phyloP scores from a whole-genome alignment of 352 stramenopile species.

The Globisporangium sylvaticum region DNA sequence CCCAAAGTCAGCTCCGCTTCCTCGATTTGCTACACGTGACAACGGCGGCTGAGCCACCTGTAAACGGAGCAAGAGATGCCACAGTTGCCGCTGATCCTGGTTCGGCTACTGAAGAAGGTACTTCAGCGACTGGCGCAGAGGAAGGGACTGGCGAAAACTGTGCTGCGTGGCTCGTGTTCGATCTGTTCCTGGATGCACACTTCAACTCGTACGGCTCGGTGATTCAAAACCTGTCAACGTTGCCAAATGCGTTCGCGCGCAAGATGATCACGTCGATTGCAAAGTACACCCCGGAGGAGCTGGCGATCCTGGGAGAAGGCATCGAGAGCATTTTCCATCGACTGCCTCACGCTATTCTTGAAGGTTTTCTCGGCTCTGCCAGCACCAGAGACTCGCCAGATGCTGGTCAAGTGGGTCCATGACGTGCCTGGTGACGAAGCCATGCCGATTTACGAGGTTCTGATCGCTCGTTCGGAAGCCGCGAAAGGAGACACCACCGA shows the following conservation, averaged over 20 bases:
- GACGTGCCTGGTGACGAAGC: conserved; percentile 38
- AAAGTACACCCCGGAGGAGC: conserved; percentile 28
- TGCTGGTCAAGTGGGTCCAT: conserved; percentile 38
- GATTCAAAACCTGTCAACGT: conserved; percentile 39
- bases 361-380: conserved; percentile 30
- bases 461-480: conserved; percentile 22
- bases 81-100: neutral
- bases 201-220: conserved; percentile 33
- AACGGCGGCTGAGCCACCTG: neutral
- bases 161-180: conserved; percentile 25
- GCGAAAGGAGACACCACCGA: neutral
- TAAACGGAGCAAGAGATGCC: conserved; percentile 14
- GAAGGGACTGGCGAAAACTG: neutral
- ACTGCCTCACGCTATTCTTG: conserved; percentile 32
- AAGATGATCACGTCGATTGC: conserved; percentile 27
- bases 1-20: conserved; percentile 31
- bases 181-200: conserved; percentile 43
- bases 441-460: conserved; percentile 34
- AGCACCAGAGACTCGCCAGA: conserved; percentile 17
- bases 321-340: conserved; percentile 26
- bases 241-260: conserved; percentile 20
- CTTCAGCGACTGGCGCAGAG: neutral
- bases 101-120: too few relatives aligned
- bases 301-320: conserved; percentile 34
- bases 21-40: conserved; percentile 29